A percentile compares a stretch with the other conserved stretches of the same genome.
Evolutionary conservation across 2,329 filamentous ascomycete species (phyloP).

Genomic region (Fusarium denticulatum): DNA sequence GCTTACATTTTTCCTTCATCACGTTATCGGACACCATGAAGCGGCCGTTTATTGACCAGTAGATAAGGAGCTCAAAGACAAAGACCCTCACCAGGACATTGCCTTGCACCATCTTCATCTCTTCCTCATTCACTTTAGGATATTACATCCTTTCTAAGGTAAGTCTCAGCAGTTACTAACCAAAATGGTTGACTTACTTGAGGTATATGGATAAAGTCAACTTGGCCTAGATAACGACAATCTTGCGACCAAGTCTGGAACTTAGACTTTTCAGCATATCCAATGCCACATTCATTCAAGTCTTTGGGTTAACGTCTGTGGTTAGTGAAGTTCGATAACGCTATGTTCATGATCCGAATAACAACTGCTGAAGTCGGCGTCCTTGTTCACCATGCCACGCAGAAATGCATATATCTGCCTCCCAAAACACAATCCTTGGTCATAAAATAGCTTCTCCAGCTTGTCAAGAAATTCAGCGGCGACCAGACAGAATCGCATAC

Average conservation of each 20-base stretch:
- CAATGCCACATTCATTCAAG: accelerated
- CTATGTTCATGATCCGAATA: not conserved
- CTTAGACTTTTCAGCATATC: too few species aligned
- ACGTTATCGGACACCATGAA: too few species aligned
- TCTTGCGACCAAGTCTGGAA: not conserved
- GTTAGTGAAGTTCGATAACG: not conserved
- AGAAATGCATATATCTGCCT: not conserved
- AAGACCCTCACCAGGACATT: not conserved
- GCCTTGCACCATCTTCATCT: not conserved
- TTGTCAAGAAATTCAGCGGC: accelerated
- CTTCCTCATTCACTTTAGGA: not conserved
- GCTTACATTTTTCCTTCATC: not conserved
- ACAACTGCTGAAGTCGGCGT: not conserved
- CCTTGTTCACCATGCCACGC: not conserved
- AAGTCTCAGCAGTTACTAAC: too few species aligned
- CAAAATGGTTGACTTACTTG: not conserved
- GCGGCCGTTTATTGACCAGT: not conserved
- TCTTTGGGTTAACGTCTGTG: not conserved
- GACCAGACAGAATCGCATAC: not conserved
- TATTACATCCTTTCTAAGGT: accelerated
- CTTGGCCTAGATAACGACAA: not conserved
- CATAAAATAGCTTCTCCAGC: not conserved
- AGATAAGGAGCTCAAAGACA: not conserved
- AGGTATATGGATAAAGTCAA: not conserved
- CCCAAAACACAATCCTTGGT: accelerated